These are phyloP conservation scores for Pogostemon cablin DNA, from an alignment of 257 asterid genomes.

Conservation along the genomic window DNA sequence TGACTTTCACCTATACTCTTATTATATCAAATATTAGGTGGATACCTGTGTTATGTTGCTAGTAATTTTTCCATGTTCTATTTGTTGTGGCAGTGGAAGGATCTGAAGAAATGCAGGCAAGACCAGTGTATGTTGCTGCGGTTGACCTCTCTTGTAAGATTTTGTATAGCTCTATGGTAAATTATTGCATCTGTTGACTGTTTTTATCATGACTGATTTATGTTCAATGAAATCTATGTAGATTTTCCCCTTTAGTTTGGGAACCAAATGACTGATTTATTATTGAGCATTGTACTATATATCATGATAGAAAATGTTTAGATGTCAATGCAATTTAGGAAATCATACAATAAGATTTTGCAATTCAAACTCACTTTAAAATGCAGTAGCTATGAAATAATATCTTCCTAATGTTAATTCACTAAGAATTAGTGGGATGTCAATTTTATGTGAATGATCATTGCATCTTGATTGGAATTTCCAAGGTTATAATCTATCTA, in stretches of 20 bases:
- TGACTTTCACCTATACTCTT: slow-evolving; percentile 16
- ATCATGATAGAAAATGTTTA: slow-evolving; percentile 4
- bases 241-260: slow-evolving; percentile 19
- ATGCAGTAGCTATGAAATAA: slow-evolving; percentile 20
- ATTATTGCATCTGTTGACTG: slow-evolving; percentile 10
- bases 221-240: slow-evolving; percentile 18
- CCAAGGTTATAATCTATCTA: slow-evolving; percentile 1
- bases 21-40: slow-evolving; percentile 1
- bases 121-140: slow-evolving; percentile 94
- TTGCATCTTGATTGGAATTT: slow-evolving; percentile 27
- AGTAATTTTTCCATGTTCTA: slow-evolving; percentile 18
- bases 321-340: slow-evolving; percentile 24
- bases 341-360: slow-evolving; percentile 20
- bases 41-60: background rate
- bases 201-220: slow-evolving; percentile 16
- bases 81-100: slow-evolving; percentile 71
- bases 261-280: slow-evolving; percentile 2
- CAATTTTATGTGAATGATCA: slow-evolving; percentile 20
- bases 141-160: slow-evolving; percentile 91
- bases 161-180: slow-evolving; percentile 31
- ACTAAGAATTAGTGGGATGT: slow-evolving; percentile 2
- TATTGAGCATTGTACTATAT: slow-evolving; percentile 28
- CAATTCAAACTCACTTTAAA: slow-evolving; percentile 27
- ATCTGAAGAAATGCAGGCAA: slow-evolving; percentile 81
- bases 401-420: slow-evolving; percentile 20